These are phyloP conservation scores for Colletotrichum sp. DNA, from an alignment of 2,329 filamentous ascomycete genomes.

Conservation along the genomic window DNA sequence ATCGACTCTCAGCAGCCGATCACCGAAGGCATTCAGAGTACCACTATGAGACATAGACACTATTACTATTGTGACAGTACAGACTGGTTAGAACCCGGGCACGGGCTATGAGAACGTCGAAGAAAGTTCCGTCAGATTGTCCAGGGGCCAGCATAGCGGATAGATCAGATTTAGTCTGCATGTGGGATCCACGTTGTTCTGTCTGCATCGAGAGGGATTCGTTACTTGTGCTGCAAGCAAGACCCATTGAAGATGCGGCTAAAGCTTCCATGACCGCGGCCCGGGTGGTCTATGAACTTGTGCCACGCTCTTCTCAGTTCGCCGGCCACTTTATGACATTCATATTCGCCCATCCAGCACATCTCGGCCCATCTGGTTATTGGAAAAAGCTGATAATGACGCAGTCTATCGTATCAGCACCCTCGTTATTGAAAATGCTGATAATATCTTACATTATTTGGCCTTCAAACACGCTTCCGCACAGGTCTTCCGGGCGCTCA, in stretches of 20 bases:
- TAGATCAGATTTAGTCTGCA: neutral
- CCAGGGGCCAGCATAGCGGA: neutral
- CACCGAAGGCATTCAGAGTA: neutral
- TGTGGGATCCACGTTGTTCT: neutral
- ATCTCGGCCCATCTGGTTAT: neutral
- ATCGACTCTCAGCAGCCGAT: rapidly evolving
- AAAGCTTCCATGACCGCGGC: neutral
- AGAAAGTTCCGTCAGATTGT: neutral
- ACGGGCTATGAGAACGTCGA: neutral
- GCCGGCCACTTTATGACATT: neutral
- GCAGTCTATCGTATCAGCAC: rapidly evolving
- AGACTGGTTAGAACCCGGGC: neutral
- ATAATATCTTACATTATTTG: rapidly evolving
- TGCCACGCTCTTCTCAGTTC: neutral
- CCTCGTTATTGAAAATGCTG: neutral
- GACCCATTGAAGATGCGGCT: neutral
- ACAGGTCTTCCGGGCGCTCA: rapidly evolving
- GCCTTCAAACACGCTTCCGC: neutral
- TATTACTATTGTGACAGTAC: neutral
- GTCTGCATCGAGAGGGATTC: neutral
- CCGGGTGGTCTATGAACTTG: neutral
- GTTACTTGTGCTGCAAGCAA: neutral
- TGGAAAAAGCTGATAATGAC: neutral
- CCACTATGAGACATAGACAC: neutral
- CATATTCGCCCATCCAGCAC: neutral